Percentiles rank a stretch among this genome's conserved stretches.
Evolutionary conservation across 2,329 filamentous ascomycete genomes (phyloP).

Genomic region (Xylaria sp.): DNA sequence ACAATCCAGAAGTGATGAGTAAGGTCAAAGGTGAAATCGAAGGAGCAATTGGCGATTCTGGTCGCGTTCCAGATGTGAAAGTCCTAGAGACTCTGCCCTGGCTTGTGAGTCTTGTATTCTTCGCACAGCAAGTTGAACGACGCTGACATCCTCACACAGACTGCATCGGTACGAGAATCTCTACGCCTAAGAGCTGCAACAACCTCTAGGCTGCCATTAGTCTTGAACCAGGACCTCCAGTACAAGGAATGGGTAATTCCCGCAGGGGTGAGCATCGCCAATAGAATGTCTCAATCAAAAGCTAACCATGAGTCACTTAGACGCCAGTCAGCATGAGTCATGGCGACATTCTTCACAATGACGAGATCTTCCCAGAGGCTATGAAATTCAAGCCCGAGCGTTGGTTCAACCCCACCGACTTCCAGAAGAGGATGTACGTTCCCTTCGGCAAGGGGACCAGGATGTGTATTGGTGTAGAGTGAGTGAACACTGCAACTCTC

Average conservation of each 20-base stretch:
- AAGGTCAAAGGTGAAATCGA: neutral
- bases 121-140: neutral
- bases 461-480: conserved; percentile 13
- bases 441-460: conserved; percentile 12
- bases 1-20: neutral
- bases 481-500: neutral
- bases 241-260: conserved; percentile 13
- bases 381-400: conserved; percentile 12
- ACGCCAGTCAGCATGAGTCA: conserved; percentile 8
- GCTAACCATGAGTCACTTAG: neutral
- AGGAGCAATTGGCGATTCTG: neutral
- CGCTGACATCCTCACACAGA: neutral
- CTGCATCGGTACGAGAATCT: conserved; percentile 3
- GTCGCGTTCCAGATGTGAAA: neutral
- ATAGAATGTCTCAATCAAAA: no score
- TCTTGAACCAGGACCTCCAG: neutral
- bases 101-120: neutral
- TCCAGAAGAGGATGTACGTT: conserved; percentile 11
- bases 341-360: conserved; percentile 8
- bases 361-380: conserved; percentile 9
- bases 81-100: neutral
- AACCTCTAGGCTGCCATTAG: conserved; percentile 3
- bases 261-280: neutral
- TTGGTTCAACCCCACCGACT: conserved; percentile 7
- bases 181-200: conserved; percentile 4